phyloP scores from a whole-genome alignment of 345 rosid genomes.

The Moricandia moricandioides region DNA sequence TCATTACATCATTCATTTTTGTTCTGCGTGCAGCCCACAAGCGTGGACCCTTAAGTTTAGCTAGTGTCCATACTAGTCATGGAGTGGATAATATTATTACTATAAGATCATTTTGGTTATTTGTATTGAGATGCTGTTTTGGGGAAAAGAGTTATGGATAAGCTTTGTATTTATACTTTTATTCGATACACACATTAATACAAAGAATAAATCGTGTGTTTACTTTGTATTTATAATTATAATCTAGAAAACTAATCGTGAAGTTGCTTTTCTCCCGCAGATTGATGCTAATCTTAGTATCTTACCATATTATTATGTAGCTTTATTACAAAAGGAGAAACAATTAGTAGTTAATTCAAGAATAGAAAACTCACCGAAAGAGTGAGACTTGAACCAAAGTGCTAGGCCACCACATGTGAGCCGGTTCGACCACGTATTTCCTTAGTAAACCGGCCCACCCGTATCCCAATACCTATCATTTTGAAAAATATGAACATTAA shows the following conservation, averaged over 20 bases:
- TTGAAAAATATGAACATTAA: background rate
- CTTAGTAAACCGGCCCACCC: conserved; percentile 93
- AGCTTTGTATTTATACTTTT: background rate
- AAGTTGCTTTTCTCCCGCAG: background rate
- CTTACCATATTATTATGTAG: conserved; percentile 8
- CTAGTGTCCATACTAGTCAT: background rate
- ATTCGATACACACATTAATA: background rate
- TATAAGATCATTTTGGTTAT: background rate
- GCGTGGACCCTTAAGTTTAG: conserved; percentile 23
- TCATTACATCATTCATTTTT: background rate
- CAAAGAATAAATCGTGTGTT: background rate
- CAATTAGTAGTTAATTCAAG: background rate
- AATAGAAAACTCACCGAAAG: conserved; percentile 51
- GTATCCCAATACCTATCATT: conserved; percentile 70
- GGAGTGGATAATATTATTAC: background rate
- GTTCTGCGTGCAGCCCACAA: background rate
- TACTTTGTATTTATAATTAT: background rate
- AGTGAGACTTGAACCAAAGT: conserved; percentile 85
- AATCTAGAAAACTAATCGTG: background rate
- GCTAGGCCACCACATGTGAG: conserved; percentile 97
- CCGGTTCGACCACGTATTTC: conserved; percentile 92
- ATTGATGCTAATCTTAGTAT: conserved; percentile 3
- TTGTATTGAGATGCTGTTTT: background rate
- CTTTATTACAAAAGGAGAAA: conserved; percentile 10
- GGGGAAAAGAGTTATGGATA: conserved; percentile 11